phyloP scores from a whole-genome alignment of 148 eudicot genomes.

The Talinum fruticosum region DNA sequence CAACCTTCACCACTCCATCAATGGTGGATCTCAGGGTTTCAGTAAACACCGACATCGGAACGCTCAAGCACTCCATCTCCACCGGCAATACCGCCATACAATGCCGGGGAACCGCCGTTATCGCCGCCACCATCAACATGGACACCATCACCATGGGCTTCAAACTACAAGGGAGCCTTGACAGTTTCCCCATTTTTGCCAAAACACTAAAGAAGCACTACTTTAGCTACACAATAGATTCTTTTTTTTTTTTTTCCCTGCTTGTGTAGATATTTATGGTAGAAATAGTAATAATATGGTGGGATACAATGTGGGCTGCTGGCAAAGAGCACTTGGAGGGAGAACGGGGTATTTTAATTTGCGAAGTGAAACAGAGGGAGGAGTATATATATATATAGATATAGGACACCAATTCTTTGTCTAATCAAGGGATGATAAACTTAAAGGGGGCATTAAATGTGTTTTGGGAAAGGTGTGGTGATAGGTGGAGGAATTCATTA shows the following conservation, averaged over 20 bases:
- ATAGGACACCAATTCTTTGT: background rate
- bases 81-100: background rate
- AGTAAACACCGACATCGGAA: constrained; percentile 47
- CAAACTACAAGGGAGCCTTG: background rate
- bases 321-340: background rate
- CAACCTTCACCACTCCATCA: constrained; percentile 40
- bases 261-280: background rate
- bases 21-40: constrained; percentile 45
- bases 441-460: background rate
- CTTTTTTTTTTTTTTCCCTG: too few species aligned
- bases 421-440: background rate
- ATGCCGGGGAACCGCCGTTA: background rate
- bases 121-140: background rate
- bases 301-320: background rate
- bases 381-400: background rate
- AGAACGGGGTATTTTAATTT: too few species aligned
- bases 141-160: constrained; percentile 11
- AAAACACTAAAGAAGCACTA: background rate
- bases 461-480: background rate
- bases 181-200: constrained; percentile 8
- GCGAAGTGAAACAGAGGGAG: background rate
- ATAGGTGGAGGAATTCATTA: background rate
- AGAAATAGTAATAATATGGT: background rate
- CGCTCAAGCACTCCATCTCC: constrained; percentile 37
- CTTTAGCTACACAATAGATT: background rate